Evolutionary conservation across 2,329 filamentous ascomycete genomes (phyloP).

Genomic region (Aspergillus floridensis): DNA sequence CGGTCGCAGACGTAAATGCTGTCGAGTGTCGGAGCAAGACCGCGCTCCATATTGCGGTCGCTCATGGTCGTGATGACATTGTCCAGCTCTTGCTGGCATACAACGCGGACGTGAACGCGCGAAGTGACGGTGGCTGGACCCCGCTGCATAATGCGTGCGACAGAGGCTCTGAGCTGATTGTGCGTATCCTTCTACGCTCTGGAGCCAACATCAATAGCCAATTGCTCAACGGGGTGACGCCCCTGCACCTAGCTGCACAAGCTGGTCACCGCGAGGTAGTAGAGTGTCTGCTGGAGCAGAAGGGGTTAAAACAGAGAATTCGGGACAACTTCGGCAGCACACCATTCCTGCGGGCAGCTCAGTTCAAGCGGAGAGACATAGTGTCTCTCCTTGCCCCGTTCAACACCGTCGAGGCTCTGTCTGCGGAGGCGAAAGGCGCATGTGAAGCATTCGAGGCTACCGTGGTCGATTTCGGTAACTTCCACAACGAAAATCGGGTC

Average conservation of each 20-base stretch:
- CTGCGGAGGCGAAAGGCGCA: slow-evolving; percentile 43
- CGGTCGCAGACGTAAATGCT: slow-evolving; percentile 42
- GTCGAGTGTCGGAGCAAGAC: slow-evolving; percentile 45
- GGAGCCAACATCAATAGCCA: slow-evolving; percentile 40
- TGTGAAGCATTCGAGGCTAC: slow-evolving; percentile 53
- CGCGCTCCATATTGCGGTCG: slow-evolving; percentile 51
- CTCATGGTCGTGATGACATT: slow-evolving; percentile 42
- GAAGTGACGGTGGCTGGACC: slow-evolving; percentile 53
- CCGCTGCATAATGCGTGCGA: slow-evolving; percentile 55
- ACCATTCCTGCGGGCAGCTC: slow-evolving; percentile 41
- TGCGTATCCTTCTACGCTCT: slow-evolving; percentile 42
- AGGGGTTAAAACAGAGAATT: slow-evolving; percentile 31
- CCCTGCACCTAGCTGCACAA: slow-evolving; percentile 42
- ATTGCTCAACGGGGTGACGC: slow-evolving; percentile 39
- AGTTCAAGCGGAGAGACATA: slow-evolving; percentile 39
- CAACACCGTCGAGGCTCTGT: slow-evolving; percentile 36
- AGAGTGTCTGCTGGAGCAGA: slow-evolving; percentile 32
- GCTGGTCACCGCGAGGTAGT: slow-evolving; percentile 39
- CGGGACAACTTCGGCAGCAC: slow-evolving; percentile 43
- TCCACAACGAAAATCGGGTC: slow-evolving; percentile 45
- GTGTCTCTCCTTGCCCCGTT: slow-evolving; percentile 37
- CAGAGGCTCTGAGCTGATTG: slow-evolving; percentile 47
- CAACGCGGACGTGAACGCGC: slow-evolving; percentile 48
- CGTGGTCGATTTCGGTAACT: slow-evolving; percentile 53
- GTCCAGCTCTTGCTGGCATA: slow-evolving; percentile 43